A percentile compares a stretch with the other conserved stretches of the same genome.
Conservation (phyloP, 345 rosid genomes). For the Euphorbia tirucalli region DNA sequence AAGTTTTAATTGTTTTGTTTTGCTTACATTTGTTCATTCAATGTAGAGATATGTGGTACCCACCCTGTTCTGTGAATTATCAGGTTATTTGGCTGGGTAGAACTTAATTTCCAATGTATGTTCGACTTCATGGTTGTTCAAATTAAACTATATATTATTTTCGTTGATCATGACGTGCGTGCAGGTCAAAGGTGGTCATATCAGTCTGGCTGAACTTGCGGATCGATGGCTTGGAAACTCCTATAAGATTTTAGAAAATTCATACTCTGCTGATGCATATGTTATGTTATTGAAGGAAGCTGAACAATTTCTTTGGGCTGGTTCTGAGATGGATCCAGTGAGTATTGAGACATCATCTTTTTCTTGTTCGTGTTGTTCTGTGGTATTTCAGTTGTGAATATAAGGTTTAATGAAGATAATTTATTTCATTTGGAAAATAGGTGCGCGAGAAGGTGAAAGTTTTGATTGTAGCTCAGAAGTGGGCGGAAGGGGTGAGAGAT, state of each 20-base stretch:
- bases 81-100: neutral
- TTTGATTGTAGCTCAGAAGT: constrained; percentile 54
- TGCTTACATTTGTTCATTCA: neutral
- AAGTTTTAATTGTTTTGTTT: neutral
- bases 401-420: constrained; percentile 3
- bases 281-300: constrained; percentile 61
- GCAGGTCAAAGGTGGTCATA: constrained; percentile 52
- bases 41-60: neutral
- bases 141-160: neutral
- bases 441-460: constrained; percentile 61
- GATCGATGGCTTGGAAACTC: constrained; percentile 66
- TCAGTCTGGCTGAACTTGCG: constrained; percentile 61
- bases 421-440: constrained; percentile 35
- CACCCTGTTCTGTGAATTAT: neutral
- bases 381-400: constrained; percentile 8
- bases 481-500: constrained; percentile 68
- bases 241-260: constrained; percentile 37
- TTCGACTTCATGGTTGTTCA: neutral
- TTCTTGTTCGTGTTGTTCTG: constrained; percentile 16
- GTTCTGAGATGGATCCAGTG: constrained; percentile 82
- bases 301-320: constrained; percentile 98
- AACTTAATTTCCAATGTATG: neutral
- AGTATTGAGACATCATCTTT: constrained; percentile 34
- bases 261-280: constrained; percentile 53
- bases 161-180: constrained; percentile 16